phyloP scores from a whole-genome alignment of 2,329 filamentous ascomycete species.

The Thelonectria discophora region DNA sequence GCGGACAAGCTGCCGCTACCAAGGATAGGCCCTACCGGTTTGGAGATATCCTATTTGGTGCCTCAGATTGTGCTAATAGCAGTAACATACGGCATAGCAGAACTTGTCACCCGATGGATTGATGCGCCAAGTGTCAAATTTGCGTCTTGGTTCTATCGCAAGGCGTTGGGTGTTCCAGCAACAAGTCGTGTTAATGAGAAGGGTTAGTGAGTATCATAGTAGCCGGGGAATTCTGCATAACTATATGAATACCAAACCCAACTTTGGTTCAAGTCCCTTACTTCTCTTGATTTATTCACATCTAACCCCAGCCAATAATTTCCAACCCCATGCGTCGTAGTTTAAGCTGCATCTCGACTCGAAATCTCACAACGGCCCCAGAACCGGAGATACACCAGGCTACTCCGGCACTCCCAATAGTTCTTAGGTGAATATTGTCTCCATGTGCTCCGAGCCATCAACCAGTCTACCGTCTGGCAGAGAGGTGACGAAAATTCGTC shows the following conservation, averaged over 20 bases:
- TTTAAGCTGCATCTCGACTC: too few relatives aligned
- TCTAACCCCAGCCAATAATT: too few relatives aligned
- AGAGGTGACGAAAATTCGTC: too few relatives aligned
- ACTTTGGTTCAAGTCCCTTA: too few relatives aligned
- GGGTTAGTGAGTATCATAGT: constrained; percentile 14
- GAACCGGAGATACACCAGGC: too few relatives aligned
- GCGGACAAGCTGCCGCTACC: constrained; percentile 64
- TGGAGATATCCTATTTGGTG: constrained; percentile 67
- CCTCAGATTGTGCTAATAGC: constrained; percentile 69
- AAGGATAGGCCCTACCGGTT: constrained; percentile 64
- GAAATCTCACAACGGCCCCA: too few relatives aligned
- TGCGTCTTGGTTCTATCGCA: constrained; percentile 64
- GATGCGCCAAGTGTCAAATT: constrained; percentile 70
- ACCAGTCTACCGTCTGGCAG: too few relatives aligned
- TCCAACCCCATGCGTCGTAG: too few relatives aligned
- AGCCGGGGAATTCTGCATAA: not conserved
- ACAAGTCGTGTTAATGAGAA: constrained; percentile 34
- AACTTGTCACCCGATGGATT: constrained; percentile 62
- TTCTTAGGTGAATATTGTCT: too few relatives aligned
- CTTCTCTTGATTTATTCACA: too few relatives aligned
- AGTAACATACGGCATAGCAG: constrained; percentile 66
- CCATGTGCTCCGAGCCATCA: too few relatives aligned
- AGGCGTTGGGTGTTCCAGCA: constrained; percentile 44
- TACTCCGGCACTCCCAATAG: too few relatives aligned
- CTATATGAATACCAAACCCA: not conserved